Evolutionary conservation across 345 rosid species (phyloP).

Genomic region (Eucalyptus virginea): DNA sequence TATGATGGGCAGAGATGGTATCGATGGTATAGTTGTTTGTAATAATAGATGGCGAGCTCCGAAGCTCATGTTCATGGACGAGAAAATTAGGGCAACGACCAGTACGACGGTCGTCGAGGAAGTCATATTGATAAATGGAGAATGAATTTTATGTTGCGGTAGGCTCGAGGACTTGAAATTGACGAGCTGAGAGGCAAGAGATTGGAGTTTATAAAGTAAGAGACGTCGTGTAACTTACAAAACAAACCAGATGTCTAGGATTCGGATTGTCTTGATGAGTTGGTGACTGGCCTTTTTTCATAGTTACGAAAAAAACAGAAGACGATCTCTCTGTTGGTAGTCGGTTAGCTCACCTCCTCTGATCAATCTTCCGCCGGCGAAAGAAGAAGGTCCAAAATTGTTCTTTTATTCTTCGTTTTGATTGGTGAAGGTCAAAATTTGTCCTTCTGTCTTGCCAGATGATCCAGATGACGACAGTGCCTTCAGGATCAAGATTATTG

Average conservation of each 20-base stretch:
- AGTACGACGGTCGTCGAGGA: background rate
- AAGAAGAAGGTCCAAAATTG: background rate
- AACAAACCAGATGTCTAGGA: background rate
- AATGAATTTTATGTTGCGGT: background rate
- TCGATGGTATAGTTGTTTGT: background rate
- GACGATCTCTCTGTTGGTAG: background rate
- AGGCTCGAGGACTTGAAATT: background rate
- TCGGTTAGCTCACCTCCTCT: background rate
- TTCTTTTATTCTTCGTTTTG: background rate
- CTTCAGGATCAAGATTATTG: background rate
- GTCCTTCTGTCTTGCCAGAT: background rate
- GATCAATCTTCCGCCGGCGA: background rate
- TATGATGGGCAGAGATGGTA: background rate
- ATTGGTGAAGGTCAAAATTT: background rate
- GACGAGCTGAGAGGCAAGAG: background rate
- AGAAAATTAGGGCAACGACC: background rate
- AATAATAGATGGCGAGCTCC: constrained; percentile 5
- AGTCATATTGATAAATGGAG: background rate
- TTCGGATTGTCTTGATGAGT: background rate
- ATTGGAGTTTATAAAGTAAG: background rate
- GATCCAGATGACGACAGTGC: accelerated
- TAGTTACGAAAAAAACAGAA: background rate
- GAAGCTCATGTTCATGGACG: background rate
- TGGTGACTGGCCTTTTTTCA: background rate
- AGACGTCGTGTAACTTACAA: background rate